phyloP scores from a whole-genome alignment of 768 basidiomycete genomes.

The Crepidotus variabilis region DNA sequence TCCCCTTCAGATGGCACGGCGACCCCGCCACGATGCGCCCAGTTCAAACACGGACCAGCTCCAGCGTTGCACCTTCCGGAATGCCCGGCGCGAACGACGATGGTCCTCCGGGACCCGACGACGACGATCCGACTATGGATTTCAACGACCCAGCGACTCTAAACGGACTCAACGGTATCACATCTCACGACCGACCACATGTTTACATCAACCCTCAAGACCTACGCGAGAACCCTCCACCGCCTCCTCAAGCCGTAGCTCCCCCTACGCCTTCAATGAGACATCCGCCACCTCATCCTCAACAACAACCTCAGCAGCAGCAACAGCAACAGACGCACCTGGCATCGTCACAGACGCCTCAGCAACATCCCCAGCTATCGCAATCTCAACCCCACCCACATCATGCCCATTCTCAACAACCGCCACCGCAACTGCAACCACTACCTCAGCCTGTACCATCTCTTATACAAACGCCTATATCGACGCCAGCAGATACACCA shows the following conservation, averaged over 20 bases:
- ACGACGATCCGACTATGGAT: constrained; percentile 51
- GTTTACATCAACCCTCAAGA: constrained; percentile 37
- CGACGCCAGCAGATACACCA: constrained; percentile 7
- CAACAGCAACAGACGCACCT: constrained; percentile 1
- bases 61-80: constrained; percentile 24
- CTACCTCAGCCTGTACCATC: constrained; percentile 4
- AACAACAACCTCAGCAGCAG: constrained; percentile 15
- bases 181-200: constrained; percentile 26
- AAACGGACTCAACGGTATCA: constrained; percentile 27
- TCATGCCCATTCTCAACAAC: constrained; percentile 8
- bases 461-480: background rate
- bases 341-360: constrained; percentile 9
- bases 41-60: constrained; percentile 29
- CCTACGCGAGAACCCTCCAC: constrained; percentile 28
- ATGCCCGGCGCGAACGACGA: constrained; percentile 33
- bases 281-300: constrained; percentile 11
- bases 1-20: constrained; percentile 52
- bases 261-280: constrained; percentile 7
- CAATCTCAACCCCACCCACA: constrained; percentile 12
- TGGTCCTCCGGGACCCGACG: constrained; percentile 22
- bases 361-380: constrained; percentile 14
- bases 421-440: constrained; percentile 5
- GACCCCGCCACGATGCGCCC: constrained; percentile 59
- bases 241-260: constrained; percentile 11
- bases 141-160: constrained; percentile 33